These are phyloP conservation scores for Diplodia seriata DNA, from an alignment of 2,329 filamentous ascomycete genomes.

Conservation along the genomic window DNA sequence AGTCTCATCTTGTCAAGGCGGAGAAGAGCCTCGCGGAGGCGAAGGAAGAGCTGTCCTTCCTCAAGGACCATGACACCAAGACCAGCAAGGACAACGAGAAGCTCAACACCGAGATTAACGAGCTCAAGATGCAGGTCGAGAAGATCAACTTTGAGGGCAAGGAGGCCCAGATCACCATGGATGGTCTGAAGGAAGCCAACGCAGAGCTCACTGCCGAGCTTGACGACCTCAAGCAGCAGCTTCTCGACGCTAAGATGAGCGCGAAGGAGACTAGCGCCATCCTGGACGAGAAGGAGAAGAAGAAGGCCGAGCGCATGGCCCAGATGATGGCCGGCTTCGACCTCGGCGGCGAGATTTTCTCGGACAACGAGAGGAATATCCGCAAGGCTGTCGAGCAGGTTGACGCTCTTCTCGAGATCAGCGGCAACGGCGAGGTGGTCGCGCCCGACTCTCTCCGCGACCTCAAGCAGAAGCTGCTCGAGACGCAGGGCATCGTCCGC, in stretches of 20 bases:
- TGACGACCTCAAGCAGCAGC: constrained; percentile 94
- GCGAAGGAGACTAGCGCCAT: constrained; percentile 91
- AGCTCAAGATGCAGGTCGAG: constrained; percentile 95
- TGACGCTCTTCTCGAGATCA: constrained; percentile 78
- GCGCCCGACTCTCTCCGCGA: constrained; percentile 81
- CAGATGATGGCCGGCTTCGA: constrained; percentile 99
- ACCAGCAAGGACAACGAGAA: constrained; percentile 90
- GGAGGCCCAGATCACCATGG: constrained; percentile 97
- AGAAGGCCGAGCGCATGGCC: constrained; percentile 99
- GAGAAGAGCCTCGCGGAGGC: constrained; percentile 83
- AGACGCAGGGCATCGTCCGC: constrained; percentile 89
- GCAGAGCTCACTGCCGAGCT: constrained; percentile 88
- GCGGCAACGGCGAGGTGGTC: constrained; percentile 77
- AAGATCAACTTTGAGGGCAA: constrained; percentile 95
- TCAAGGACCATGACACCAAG: constrained; percentile 86
- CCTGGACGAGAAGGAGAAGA: constrained; percentile 96
- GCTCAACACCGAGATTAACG: constrained; percentile 83
- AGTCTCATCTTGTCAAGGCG: constrained; percentile 77
- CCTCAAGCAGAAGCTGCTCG: constrained; percentile 78
- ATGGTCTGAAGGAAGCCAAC: constrained; percentile 95
- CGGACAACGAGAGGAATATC: constrained; percentile 87
- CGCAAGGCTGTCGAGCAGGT: constrained; percentile 83
- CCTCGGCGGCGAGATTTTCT: constrained; percentile 89
- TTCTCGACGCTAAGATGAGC: constrained; percentile 94
- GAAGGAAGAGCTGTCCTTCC: constrained; percentile 81